Evolutionary conservation across 1,284 basidiomycete genomes (phyloP).

Genomic region (Trametes pubescens): DNA sequence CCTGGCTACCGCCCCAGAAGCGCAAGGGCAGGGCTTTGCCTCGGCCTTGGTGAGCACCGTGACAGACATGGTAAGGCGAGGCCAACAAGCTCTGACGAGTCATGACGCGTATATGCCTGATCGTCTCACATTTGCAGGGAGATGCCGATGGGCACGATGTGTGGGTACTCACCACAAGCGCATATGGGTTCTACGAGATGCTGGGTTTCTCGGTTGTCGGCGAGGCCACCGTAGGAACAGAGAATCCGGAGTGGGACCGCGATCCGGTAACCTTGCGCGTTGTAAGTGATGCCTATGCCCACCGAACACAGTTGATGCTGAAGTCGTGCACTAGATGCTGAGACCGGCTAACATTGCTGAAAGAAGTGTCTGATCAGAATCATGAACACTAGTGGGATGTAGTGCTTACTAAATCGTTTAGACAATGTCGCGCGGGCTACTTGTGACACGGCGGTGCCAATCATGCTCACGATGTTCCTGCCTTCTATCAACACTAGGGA

Average conservation of each 20-base stretch:
- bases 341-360: background rate
- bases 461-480: too few species aligned
- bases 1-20: conserved; percentile 3
- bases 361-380: background rate
- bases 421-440: background rate
- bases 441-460: too few species aligned
- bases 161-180: conserved; percentile 15
- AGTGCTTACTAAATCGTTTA: background rate
- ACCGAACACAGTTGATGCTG: background rate
- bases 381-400: background rate
- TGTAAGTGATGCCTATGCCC: background rate
- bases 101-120: background rate
- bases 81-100: too few species aligned
- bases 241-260: conserved; percentile 23
- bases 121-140: background rate
- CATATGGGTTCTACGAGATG: conserved; percentile 24
- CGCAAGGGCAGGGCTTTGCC: too few species aligned
- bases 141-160: conserved; percentile 5
- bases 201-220: conserved; percentile 22
- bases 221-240: conserved; percentile 11
- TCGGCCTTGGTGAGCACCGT: conserved; percentile 2
- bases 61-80: conserved; percentile 8
- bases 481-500: too few species aligned
- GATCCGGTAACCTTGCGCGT: conserved; percentile 15
- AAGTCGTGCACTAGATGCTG: background rate